phyloP scores from a whole-genome alignment of 495 filamentous ascomycete genomes.

The Aspergillus homomorphus region DNA sequence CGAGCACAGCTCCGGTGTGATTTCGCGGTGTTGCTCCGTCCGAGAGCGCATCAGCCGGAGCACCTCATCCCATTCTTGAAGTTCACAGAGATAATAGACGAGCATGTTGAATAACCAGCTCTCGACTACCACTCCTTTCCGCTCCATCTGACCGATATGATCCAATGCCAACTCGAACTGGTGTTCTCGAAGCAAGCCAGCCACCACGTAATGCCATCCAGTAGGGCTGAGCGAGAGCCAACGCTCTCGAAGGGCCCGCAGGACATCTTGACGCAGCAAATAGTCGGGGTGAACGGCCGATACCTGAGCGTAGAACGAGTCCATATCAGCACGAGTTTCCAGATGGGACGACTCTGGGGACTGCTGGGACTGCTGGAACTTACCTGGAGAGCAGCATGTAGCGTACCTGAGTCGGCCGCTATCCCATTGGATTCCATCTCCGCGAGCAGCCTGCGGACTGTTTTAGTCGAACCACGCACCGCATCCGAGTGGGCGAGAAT shows the following conservation, averaged over 20 bases:
- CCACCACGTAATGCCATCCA: constrained; percentile 64
- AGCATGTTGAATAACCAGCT: constrained; percentile 74
- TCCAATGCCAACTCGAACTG: constrained; percentile 81
- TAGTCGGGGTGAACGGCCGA: constrained; percentile 86
- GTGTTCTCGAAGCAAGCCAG: constrained; percentile 73
- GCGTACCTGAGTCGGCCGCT: constrained; percentile 58
- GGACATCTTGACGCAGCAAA: constrained; percentile 63
- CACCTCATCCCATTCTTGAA: constrained; percentile 73
- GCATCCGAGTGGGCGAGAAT: constrained; percentile 66
- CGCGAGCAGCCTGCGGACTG: constrained; percentile 56
- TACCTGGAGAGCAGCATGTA: constrained; percentile 71
- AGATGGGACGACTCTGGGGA: neutral
- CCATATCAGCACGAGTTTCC: neutral
- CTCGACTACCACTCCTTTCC: constrained; percentile 52
- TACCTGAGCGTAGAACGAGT: constrained; percentile 40
- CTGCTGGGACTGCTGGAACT: constrained; percentile 10
- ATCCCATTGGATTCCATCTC: constrained; percentile 67
- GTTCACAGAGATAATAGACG: constrained; percentile 64
- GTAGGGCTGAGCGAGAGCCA: constrained; percentile 65
- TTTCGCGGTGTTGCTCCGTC: constrained; percentile 41
- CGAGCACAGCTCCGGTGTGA: constrained; percentile 56
- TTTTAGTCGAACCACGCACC: constrained; percentile 58
- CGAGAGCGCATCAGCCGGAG: constrained; percentile 59
- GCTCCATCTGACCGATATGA: constrained; percentile 63
- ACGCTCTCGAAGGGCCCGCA: constrained; percentile 58